phyloP scores from a whole-genome alignment of 345 rosid species.

The Punica granatum region DNA sequence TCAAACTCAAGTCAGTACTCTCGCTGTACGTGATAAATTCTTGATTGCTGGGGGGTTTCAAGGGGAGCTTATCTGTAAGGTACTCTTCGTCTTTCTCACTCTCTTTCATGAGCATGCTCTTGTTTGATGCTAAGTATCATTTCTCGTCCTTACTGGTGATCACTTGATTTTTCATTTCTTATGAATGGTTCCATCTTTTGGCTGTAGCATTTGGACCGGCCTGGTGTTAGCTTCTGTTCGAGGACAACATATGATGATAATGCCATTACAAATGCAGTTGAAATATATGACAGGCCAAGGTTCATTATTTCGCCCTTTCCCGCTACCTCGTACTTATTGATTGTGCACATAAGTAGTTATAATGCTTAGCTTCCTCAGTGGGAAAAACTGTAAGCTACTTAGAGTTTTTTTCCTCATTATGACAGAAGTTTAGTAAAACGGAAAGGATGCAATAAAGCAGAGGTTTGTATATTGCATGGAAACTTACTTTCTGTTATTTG shows the following conservation, averaged over 20 bases:
- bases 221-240: slow-evolving; percentile 48
- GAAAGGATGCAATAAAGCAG: background rate
- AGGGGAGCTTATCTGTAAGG: slow-evolving; percentile 58
- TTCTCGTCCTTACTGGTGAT: background rate
- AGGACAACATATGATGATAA: slow-evolving; percentile 55
- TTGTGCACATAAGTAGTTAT: background rate
- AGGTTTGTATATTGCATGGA: background rate
- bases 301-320: slow-evolving; percentile 1
- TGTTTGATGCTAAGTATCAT: background rate
- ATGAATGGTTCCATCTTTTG: slow-evolving; percentile 1
- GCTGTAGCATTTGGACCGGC: slow-evolving; percentile 43
- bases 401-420: background rate
- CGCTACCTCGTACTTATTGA: background rate
- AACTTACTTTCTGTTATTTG: slow-evolving; percentile 8
- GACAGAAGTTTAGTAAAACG: background rate
- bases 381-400: background rate
- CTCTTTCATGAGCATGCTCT: background rate
- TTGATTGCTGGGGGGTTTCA: slow-evolving; percentile 59
- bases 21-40: slow-evolving; percentile 46
- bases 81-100: background rate
- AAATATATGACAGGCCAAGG: slow-evolving; percentile 48
- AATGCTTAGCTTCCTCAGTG: background rate
- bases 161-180: background rate
- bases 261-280: slow-evolving; percentile 57
- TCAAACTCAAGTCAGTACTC: slow-evolving; percentile 51